Base-by-base conservation (phyloP, 2,329 filamentous ascomycete genomes). In the Diaporthe citrichinensis region DNA sequence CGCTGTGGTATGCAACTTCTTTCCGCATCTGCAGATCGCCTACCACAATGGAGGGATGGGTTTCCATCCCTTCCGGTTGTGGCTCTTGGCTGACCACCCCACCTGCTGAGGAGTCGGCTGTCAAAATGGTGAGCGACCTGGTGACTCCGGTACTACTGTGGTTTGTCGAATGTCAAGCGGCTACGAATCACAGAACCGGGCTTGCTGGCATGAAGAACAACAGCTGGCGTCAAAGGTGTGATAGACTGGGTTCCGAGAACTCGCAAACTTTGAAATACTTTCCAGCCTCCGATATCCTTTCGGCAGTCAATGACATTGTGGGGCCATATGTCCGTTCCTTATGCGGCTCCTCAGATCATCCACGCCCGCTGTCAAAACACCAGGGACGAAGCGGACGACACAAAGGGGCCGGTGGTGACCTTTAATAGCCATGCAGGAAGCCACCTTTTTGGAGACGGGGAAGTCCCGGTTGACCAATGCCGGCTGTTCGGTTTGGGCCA, bases 401-500 rank as follows among this genome's bases (percentile, higher is more conserved):
- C 23, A 53, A 51, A 41, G 34, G 46, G 41, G 41, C 41, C 41
- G 28, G 17, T 67, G 44, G 65, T 53, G 34, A 53, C 14, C 65
- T 36, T 36, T 28, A n/a, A 28, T 31, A n/a, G 46, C 46, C 23
- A 25, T 28, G 34, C 34, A 69, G 17, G n/a, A 46, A 69, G 49
- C n/a, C 46, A 31, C 34, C 49, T 69, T 17, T 23, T 15, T 15
- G 46, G 59, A 55, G 34, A 53, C 49, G 23, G 46, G 49, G 34
- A 39, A 69, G 4, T 39, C 65, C 65, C 65, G 49, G 49, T 53
- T 28, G 23, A 69, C 31, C 44, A 69, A 28, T 28, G 46, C 65
- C 65, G 49, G n/a, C 7, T 68, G 46, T 53, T 53, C 31, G 65
- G 46, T 68, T 53, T 69, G 65, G 46, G 49, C 46, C 49, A 55